Evolutionary conservation across 2,329 filamentous ascomycete genomes (phyloP), one percentile per base, ranked within the genome.

Genomic region (Orbilia blumenaviensis): DNA sequence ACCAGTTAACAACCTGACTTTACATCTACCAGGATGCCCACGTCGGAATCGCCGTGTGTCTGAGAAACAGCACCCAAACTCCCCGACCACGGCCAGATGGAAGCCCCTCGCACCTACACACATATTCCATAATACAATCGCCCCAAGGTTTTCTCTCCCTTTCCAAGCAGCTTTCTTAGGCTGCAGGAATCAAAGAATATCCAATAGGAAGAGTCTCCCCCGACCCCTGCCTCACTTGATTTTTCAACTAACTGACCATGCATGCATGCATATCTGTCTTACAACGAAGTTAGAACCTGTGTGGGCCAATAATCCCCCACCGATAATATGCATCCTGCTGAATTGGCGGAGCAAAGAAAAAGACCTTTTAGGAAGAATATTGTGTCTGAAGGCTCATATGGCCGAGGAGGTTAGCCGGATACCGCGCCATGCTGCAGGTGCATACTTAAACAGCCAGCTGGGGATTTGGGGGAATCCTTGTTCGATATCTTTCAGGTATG

Each of bases 241-340:
- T 58, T 6, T 46, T 46, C 42, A 6, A 6, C 29, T 10, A 34
- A 29, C 34, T 36, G 56, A 38, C 66, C 56, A 23, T 52, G 38
- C 66, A 23, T 52, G 38, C 66, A 46, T 71, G 66, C 66, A 71
- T 62, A 38, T 63, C 44, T 71, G 66, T 71, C 66, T 71, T 56
- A 62, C 56, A 62, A 71, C 34, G 46, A 60, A 7, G n/a, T n/a
- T n/a, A n/a, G n/a, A n/a, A n/a, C n/a, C 44, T 38, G 23, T 54
- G 14, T 36, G 44, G 56, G 21, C 66, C 66, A 71, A 71, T 71
- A 27, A 36, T 48, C 29, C 61, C 36, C 12, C 25, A 23, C 41
- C 23, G 66, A 71, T 71, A 71, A 46, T 50, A 63, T 50, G 44
- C 66, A 71, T 71, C 44, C 66, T 60, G 66, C 66, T 71, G 52